Base-by-base conservation (phyloP, 345 rosid species). In the Sisymbrium irio region DNA sequence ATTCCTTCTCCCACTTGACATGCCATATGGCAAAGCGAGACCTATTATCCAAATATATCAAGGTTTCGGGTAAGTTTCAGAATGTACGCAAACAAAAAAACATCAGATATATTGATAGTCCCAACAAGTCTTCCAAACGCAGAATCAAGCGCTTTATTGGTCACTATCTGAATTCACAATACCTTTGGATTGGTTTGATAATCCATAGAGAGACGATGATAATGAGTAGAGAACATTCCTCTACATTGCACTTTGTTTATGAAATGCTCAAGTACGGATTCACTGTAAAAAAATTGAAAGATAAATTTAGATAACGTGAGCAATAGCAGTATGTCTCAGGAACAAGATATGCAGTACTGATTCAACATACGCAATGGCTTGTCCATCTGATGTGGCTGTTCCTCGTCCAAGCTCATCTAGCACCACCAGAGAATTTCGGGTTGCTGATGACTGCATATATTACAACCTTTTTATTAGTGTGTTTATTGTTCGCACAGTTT, bases 341-440 rank as follows among this genome's bases (percentile, higher is more conserved):
- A 22, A 72, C 65, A 60, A 58, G 33, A 19, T 49, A 57, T 13
- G n/a, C 40, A 74, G 69, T 37, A 39, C 14, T 65, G 77, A 3
- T 49, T 65, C 49, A 33, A 71, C 77, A 42, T 84, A 95, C 97
- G 99, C 99, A 81, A 95, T 95, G 78, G 99, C 99, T 82, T 95
- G 98, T 71, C 98, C 98, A 82, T 94, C 98, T 58, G 97, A 94
- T 54, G 98, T 89, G 30, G 97, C 85, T 55, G 98, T 89, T 73
- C 98, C 98, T n/a, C 97, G 85, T 49, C 97, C 97, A 74, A 94
- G 96, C 84, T 94, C 98, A 84, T 94, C 98, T 67, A 91, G 79
- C 47, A 88, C 93, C 83, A 94, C 97, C 75, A 94, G 67, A 30
- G 98, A 94, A 72, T 88, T 84, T 45, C 67, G 62, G 46, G 97